phyloP scores from a whole-genome alignment of 2,329 filamentous ascomycete species.

The Talaromyces sp. region DNA sequence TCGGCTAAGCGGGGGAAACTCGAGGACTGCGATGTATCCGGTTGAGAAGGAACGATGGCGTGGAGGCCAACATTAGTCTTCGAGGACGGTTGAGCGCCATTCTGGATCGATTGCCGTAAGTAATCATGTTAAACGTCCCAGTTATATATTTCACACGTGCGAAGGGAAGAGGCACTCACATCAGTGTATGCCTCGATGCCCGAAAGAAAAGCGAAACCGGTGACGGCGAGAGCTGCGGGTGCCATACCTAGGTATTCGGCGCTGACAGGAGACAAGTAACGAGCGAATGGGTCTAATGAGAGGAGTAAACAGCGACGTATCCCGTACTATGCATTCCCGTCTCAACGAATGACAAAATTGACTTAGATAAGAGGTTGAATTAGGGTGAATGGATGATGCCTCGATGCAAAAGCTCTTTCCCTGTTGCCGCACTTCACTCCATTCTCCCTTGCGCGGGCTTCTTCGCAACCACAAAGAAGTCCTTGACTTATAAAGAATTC shows the following conservation, averaged over 20 bases:
- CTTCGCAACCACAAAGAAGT: not conserved
- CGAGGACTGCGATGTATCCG: not conserved
- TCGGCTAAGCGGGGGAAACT: not conserved
- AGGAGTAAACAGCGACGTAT: not conserved
- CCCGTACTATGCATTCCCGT: not conserved
- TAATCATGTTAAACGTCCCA: not conserved
- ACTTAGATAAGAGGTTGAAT: not conserved
- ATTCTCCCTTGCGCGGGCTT: not conserved
- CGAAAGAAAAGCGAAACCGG: not conserved
- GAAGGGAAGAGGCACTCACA: not conserved
- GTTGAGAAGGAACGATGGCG: not conserved
- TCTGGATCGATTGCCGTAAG: not conserved
- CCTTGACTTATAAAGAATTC: not conserved
- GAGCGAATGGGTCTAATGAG: not conserved
- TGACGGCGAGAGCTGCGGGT: slow-evolving; percentile 3
- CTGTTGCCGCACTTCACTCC: not conserved
- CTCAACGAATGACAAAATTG: not conserved
- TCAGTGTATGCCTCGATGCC: slow-evolving; percentile 7
- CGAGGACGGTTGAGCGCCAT: not conserved
- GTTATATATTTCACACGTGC: not conserved
- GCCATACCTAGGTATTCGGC: slow-evolving; percentile 8
- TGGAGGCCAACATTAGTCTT: not conserved
- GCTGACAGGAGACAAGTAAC: not conserved
- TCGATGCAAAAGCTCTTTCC: not conserved
- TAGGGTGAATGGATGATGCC: not conserved